Base-by-base conservation (phyloP, 371 early-diverging fungal species). In the Mortierella sp. region DNA sequence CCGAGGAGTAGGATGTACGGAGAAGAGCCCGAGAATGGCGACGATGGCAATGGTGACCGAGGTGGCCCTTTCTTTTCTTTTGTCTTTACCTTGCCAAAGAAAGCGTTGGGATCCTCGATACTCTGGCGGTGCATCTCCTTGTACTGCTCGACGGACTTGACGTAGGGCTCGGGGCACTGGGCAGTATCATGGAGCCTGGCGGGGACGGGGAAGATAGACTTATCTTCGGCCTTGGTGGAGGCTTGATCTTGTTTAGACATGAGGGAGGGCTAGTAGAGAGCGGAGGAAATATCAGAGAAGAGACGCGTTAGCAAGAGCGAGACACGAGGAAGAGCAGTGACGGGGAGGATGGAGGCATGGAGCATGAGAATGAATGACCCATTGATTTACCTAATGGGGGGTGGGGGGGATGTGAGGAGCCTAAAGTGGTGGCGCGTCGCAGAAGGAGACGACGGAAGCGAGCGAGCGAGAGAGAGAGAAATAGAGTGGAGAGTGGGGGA, bases 111-210 rank as follows among this genome's bases (percentile, higher is more conserved):
- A 60, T 96, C 80, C 64, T 89, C 85, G 70, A 97, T 86, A 81
- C 92, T 92, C 81, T 95, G 87, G 62, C 89, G 86, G 86, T 95
- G 92, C 87, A 95, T 80, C 44, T 86, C 70, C 74, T 88, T 76
- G 87, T 98, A 98, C 81, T 93, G 83, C 57, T 92, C 95, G 74
- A 93, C 77, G 51, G 92, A 91, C 60, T 80, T 79, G 68, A 96
- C 82, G 80, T 92, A 92, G 60, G 96, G 95, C 80, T 85, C 89
- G 29, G 89, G 90, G 68, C 81, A 84, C 55, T 76, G 64, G 30
- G 71, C 59, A 4, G 76, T 12, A 58, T 76, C 64, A 66, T 64
- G 79, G 29, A 90, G 86, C 66, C 91, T 87, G 47, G 82, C 81
- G 26, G 90, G 90, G 47, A 91, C 88, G 53, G 85, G 88, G 68